A percentile compares a stretch with the other conserved stretches of the same genome.
Conservation (phyloP, 2,329 filamentous ascomycete species). For the Leptographium galeiforme region DNA sequence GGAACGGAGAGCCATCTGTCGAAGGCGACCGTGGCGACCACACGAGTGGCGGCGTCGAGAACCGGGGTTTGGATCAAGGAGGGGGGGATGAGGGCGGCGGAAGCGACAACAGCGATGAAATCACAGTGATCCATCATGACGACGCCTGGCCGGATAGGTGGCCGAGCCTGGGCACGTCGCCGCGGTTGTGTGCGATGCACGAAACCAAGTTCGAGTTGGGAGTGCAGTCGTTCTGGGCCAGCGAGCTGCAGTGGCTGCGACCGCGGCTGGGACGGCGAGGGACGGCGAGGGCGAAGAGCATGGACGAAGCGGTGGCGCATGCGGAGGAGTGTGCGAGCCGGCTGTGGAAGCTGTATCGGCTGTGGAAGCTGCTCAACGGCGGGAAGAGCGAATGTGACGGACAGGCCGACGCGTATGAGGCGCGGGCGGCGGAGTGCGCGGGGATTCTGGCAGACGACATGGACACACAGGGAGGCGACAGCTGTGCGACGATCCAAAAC, state of each 20-base stretch:
- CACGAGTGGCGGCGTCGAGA: not conserved
- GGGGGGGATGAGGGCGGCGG: not conserved
- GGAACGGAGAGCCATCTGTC: too few species aligned
- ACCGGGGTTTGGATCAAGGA: not conserved
- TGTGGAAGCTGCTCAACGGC: conserved; percentile 7
- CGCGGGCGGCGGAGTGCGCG: not conserved
- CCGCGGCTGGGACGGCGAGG: not conserved
- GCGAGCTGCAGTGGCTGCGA: conserved; percentile 8
- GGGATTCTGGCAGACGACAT: not conserved
- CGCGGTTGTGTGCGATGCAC: conserved; percentile 6
- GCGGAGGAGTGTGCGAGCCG: conserved; percentile 2
- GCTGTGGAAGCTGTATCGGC: conserved; percentile 6
- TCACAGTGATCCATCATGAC: not conserved
- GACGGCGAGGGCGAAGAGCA: not conserved
- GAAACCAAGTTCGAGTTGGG: conserved; percentile 2
- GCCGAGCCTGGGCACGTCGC: not conserved
- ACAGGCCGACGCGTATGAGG: not conserved
- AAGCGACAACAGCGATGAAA: not conserved
- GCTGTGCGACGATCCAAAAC: not conserved
- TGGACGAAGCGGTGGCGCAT: not conserved
- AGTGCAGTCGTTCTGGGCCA: conserved; percentile 4
- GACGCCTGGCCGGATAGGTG: not conserved
- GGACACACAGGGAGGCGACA: not conserved
- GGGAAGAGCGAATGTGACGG: not conserved
- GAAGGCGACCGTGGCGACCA: not conserved